Evolutionary conservation across 2,329 filamentous ascomycete genomes (phyloP).

Genomic region (Botrytis porri): DNA sequence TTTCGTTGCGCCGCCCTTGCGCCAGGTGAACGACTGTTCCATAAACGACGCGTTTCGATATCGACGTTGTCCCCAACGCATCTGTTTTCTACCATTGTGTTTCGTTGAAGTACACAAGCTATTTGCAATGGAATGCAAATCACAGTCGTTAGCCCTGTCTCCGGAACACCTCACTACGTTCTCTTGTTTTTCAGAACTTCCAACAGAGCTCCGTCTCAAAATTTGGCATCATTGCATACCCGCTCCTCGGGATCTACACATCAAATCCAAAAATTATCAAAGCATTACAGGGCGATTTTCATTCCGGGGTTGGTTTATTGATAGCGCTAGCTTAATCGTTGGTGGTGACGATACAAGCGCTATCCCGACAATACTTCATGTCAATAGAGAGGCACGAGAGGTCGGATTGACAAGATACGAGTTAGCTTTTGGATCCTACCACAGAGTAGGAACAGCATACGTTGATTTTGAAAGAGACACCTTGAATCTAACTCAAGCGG

Average conservation of each 20-base stretch:
- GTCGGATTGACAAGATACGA: constrained; percentile 26
- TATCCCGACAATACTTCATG: constrained; percentile 25
- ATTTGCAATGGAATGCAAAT: not conserved
- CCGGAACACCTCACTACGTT: constrained; percentile 18
- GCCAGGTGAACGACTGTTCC: not conserved
- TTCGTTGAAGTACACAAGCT: not conserved
- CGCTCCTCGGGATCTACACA: not conserved
- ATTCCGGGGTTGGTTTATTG: not conserved
- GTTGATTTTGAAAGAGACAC: constrained; percentile 28
- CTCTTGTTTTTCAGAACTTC: constrained; percentile 26
- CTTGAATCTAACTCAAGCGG: constrained; percentile 22
- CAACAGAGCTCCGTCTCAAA: constrained; percentile 32
- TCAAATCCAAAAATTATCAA: not conserved
- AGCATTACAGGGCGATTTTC: not conserved
- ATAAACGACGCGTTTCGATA: not conserved
- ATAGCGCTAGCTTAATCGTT: not conserved
- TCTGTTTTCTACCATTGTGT: not conserved
- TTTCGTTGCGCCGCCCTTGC: not conserved
- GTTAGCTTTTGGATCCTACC: constrained; percentile 22
- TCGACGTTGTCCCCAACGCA: no score
- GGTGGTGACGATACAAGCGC: constrained; percentile 18
- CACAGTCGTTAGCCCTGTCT: not conserved
- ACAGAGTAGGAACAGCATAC: constrained; percentile 24
- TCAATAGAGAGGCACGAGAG: constrained; percentile 27
- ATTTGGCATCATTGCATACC: constrained; percentile 22